Base-by-base conservation (phyloP, 768 basidiomycete genomes). In the Xerocomellus chrysenteron region DNA sequence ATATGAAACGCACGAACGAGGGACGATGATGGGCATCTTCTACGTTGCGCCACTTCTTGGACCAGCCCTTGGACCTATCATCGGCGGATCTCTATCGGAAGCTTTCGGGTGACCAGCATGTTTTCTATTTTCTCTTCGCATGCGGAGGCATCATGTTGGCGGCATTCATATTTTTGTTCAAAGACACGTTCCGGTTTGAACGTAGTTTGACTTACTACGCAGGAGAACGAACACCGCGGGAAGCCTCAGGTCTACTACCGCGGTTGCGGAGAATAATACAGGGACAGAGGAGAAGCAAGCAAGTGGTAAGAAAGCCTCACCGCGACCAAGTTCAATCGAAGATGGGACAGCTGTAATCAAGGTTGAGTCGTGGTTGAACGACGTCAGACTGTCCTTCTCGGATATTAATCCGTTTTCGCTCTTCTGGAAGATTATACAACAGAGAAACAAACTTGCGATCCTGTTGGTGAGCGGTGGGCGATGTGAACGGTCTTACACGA, bases 151-250 rank as follows among this genome's bases (percentile, higher is more conserved):
- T 78, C 35, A 80, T 80, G 49, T 75, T 83, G 49, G 43, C 83
- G 39, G 72, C 77, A 19, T 90, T 92, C 69, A 52, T 87, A 35
- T 69, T 86, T 24, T 75, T 87, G 65, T 90, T 94, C 75, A 82
- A 81, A 55, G 92, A 95, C 64, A 92, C 92, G 1, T 95, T 90
- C 74, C 82, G 92, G 17, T 75, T 80, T 52, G 90, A 94, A 65
- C 86, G 94, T 43, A 94, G 92, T 52, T 72, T 89, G 24, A 82
- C 84, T 3, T 96, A 94, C 73, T 90, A 42, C 80, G 75, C 57
- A 73, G 77, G 46, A 76, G 79, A 17, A 54, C 75, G 6, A 70
- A 69, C 42, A 66, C 68, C 12, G 52, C 52, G 33, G 60, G 59
- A 37, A 50, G 41, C 2, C 59, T 65, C 24, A 60, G 68, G 51